phyloP scores from a whole-genome alignment of 768 basidiomycete genomes.

The Dendrothele bispora region DNA sequence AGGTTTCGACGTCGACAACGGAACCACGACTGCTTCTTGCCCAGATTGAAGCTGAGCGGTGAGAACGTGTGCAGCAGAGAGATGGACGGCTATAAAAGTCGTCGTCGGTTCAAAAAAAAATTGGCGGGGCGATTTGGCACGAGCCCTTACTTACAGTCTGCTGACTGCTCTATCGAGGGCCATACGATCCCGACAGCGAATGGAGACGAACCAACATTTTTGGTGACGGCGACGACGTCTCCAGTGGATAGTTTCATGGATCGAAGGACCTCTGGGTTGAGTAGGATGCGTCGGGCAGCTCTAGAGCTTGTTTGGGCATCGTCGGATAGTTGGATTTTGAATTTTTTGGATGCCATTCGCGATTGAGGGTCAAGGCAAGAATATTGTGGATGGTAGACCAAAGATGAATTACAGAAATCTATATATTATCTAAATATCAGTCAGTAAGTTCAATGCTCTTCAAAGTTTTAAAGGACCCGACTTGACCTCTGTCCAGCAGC shows the following conservation, averaged over 20 bases:
- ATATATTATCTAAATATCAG: too few species aligned
- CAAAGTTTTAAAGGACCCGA: too few species aligned
- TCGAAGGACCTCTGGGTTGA: conserved; percentile 65
- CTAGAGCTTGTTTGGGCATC: too few species aligned
- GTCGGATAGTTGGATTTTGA: too few species aligned
- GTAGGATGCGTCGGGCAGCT: conserved; percentile 59
- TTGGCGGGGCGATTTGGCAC: too few species aligned
- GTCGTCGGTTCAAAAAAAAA: background rate
- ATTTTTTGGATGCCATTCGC: too few species aligned
- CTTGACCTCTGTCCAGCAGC: too few species aligned
- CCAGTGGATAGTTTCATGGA: conserved; percentile 63
- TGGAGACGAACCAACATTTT: conserved; percentile 18
- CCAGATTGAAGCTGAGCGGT: conserved; percentile 60
- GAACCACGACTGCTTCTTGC: conserved; percentile 45
- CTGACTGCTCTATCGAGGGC: conserved; percentile 67
- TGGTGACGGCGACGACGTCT: conserved; percentile 61
- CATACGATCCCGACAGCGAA: conserved; percentile 73
- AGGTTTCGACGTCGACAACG: conserved; percentile 41
- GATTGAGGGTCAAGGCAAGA: too few species aligned
- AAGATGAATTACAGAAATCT: too few species aligned
- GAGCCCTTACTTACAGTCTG: conserved; percentile 56
- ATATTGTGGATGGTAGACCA: too few species aligned
- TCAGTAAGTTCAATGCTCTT: too few species aligned
- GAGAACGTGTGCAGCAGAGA: conserved; percentile 57
- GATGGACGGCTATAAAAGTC: conserved; percentile 45